phyloP scores from a whole-genome alignment of 345 rosid genomes.

The Passiflora organensis region DNA sequence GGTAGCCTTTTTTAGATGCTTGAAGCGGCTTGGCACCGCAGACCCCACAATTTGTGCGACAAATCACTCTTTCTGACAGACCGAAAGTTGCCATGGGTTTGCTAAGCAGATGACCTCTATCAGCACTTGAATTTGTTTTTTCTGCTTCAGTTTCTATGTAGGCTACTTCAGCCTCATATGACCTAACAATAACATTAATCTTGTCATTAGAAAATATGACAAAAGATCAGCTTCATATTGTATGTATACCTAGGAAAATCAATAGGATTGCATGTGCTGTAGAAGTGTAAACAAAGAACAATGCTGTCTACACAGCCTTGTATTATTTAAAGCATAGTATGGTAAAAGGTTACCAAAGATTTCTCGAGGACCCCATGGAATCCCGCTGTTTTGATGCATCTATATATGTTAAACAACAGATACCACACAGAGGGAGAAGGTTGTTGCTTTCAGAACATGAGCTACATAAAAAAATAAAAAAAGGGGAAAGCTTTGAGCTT shows the following conservation, averaged over 20 bases:
- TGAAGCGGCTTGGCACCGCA: conserved; percentile 42
- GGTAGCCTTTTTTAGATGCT: conserved; percentile 9
- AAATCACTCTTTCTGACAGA: conserved; percentile 48
- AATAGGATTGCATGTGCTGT: neutral
- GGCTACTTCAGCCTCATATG: conserved; percentile 84
- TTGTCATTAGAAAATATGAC: neutral
- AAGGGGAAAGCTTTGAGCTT: too few species aligned
- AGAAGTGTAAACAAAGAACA: too few species aligned
- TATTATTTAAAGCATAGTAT: too few species aligned
- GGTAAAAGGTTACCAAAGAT: too few species aligned
- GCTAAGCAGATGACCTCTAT: conserved; percentile 24
- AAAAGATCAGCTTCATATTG: neutral
- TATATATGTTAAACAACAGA: too few species aligned
- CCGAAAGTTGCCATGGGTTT: conserved; percentile 30
- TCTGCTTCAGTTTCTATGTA: conserved; percentile 56
- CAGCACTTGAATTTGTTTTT: conserved; percentile 22
- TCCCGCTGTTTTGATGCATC: too few species aligned
- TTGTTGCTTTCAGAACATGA: neutral
- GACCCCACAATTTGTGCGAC: conserved; percentile 62
- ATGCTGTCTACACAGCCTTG: too few species aligned
- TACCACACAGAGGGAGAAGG: too few species aligned
- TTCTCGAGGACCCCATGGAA: too few species aligned
- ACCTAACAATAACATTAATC: conserved; percentile 35
- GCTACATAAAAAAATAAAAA: neutral
- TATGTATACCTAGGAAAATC: neutral